phyloP scores from a whole-genome alignment of 805 yeast species.

The Wickerhamomyces subpelliculosus region DNA sequence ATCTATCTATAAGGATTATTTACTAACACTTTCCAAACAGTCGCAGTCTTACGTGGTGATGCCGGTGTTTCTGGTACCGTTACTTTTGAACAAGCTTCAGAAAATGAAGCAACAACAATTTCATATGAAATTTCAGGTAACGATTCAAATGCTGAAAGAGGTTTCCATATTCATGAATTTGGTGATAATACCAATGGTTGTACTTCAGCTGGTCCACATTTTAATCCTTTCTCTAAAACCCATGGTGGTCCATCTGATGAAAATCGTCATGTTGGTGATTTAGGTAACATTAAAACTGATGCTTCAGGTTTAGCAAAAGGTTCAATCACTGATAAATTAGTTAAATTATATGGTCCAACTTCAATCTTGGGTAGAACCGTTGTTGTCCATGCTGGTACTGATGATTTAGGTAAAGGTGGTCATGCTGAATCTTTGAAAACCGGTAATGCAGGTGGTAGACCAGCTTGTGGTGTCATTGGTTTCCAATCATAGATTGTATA shows the following conservation, averaged over 20 bases:
- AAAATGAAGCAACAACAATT: constrained; percentile 76
- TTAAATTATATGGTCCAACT: constrained; percentile 81
- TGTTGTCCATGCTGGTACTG: constrained; percentile 87
- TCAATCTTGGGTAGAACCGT: constrained; percentile 93
- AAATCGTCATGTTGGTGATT: constrained; percentile 86
- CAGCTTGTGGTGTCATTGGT: constrained; percentile 98
- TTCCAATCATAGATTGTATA: neutral
- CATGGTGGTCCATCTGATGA: constrained; percentile 91
- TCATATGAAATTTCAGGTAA: constrained; percentile 88
- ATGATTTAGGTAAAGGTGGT: constrained; percentile 94
- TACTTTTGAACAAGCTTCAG: constrained; percentile 76
- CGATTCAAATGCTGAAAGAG: constrained; percentile 81
- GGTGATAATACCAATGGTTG: constrained; percentile 99
- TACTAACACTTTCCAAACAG: constrained; percentile 28
- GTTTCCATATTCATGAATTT: constrained; percentile 96
- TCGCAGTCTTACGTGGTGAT: constrained; percentile 96
- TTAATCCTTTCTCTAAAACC: constrained; percentile 81
- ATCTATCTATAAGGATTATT: neutral
- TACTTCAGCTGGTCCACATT: constrained; percentile 97
- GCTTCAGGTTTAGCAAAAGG: constrained; percentile 90
- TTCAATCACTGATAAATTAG: constrained; percentile 63
- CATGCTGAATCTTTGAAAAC: constrained; percentile 87
- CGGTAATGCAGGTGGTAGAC: constrained; percentile 97
- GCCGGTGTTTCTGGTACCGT: constrained; percentile 84
- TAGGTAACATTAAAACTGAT: constrained; percentile 91